Conservation (phyloP, 2,329 filamentous ascomycete genomes). For the Neonectria punicea region DNA sequence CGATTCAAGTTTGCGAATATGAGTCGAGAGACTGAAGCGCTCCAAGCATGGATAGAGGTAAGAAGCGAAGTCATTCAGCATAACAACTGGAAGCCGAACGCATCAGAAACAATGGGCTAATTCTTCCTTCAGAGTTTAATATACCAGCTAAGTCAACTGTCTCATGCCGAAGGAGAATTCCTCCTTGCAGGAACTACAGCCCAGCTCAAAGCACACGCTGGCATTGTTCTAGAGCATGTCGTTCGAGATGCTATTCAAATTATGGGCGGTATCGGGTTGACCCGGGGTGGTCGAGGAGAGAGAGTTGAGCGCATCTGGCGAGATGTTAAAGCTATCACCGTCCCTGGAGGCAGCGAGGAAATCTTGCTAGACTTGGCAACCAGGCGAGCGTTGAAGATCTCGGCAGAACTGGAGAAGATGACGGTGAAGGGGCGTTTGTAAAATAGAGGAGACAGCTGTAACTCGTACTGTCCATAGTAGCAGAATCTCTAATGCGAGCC, state of each 20-base stretch:
- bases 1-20: constrained; percentile 19
- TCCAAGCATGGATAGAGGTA: constrained; percentile 21
- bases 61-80: neutral
- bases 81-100: neutral
- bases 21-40: constrained; percentile 14
- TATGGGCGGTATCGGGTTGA: constrained; percentile 16
- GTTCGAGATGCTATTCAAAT: constrained; percentile 18
- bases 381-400: constrained; percentile 14
- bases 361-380: constrained; percentile 17
- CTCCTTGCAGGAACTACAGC: constrained; percentile 20
- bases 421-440: neutral
- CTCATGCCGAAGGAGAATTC: constrained; percentile 4
- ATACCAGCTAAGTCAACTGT: constrained; percentile 11
- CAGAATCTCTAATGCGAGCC: neutral
- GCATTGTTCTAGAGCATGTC: constrained; percentile 12
- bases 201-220: constrained; percentile 15
- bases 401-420: neutral
- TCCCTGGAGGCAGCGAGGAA: constrained; percentile 21
- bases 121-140: constrained; percentile 4
- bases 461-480: no score
- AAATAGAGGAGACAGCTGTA: neutral
- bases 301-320: constrained; percentile 21
- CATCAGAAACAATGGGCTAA: neutral
- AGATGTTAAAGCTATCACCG: constrained; percentile 21
- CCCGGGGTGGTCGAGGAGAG: constrained; percentile 11